phyloP scores from a whole-genome alignment of 2,329 filamentous ascomycete genomes.

The Paraphaeosphaeria sporulosa region DNA sequence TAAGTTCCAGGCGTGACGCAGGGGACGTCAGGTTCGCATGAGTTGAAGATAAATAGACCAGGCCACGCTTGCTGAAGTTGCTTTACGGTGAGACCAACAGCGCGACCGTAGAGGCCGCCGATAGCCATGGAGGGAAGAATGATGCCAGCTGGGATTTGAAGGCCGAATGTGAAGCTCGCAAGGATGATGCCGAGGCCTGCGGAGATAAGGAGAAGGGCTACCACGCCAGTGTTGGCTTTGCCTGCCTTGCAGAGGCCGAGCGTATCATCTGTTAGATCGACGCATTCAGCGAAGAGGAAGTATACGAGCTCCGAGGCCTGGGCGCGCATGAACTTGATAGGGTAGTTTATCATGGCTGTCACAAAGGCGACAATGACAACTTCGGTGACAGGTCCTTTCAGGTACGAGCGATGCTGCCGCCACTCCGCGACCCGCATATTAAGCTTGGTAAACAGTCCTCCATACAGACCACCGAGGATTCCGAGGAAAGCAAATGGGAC shows the following conservation, averaged over 20 bases:
- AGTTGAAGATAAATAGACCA: constrained; percentile 76
- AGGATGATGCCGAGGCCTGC: constrained; percentile 85
- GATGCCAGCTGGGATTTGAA: constrained; percentile 94
- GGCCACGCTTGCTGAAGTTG: constrained; percentile 85
- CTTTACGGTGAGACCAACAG: constrained; percentile 87
- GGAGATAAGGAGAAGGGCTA: constrained; percentile 82
- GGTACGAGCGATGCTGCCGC: constrained; percentile 75
- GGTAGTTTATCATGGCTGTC: constrained; percentile 91
- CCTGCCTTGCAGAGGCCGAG: constrained; percentile 91
- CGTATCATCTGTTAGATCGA: constrained; percentile 79
- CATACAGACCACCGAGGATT: constrained; percentile 90
- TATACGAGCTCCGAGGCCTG: constrained; percentile 92
- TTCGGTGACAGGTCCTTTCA: constrained; percentile 75
- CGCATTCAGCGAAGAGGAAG: constrained; percentile 90
- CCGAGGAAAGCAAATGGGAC: constrained; percentile 87
- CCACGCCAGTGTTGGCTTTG: constrained; percentile 80
- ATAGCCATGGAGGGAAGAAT: constrained; percentile 97
- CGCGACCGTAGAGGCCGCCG: constrained; percentile 87
- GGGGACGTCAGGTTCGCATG: constrained; percentile 83
- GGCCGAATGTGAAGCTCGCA: constrained; percentile 86
- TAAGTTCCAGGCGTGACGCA: constrained; percentile 96
- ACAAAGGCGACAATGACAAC: constrained; percentile 80
- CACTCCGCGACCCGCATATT: constrained; percentile 88
- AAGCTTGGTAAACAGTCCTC: constrained; percentile 90
- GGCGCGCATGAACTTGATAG: constrained; percentile 94